Evolutionary conservation across 108 stramenopile genomes (phyloP).

Genomic region (Cyclotella kingstonii): DNA sequence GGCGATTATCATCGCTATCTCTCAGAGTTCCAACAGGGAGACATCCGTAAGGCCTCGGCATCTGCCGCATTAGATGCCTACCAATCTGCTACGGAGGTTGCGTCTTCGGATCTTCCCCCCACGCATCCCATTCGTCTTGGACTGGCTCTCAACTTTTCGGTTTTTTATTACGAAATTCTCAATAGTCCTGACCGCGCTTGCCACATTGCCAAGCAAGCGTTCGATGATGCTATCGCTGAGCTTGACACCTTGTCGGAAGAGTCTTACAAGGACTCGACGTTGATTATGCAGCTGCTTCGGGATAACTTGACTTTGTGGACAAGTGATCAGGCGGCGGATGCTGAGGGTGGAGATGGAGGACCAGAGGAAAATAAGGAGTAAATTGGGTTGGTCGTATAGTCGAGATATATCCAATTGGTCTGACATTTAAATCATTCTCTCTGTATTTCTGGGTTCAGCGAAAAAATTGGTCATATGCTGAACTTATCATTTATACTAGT

Average conservation of each 20-base stretch:
- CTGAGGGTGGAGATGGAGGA: slow-evolving; percentile 59
- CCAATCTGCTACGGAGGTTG: slow-evolving; percentile 94
- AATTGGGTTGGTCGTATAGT: not conserved
- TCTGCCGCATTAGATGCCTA: slow-evolving; percentile 96
- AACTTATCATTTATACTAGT: too few relatives aligned
- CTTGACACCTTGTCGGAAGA: slow-evolving; percentile 99
- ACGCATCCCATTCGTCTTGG: slow-evolving; percentile 99
- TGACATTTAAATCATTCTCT: too few relatives aligned
- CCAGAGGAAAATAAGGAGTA: slow-evolving; percentile 41
- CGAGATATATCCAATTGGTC: not conserved
- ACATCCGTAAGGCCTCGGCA: slow-evolving; percentile 88
- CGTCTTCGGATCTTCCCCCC: slow-evolving; percentile 94
- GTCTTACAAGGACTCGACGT: slow-evolving; percentile 99
- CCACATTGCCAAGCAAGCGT: slow-evolving; percentile 98
- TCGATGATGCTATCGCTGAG: slow-evolving; percentile 99
- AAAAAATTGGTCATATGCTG: too few relatives aligned
- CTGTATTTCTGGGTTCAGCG: too few relatives aligned
- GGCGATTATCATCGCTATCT: slow-evolving; percentile 99
- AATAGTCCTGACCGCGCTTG: slow-evolving; percentile 94
- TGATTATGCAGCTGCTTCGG: slow-evolving; percentile 99
- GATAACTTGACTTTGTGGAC: slow-evolving; percentile 99
- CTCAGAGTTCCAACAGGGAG: slow-evolving; percentile 91
- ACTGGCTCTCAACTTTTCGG: slow-evolving; percentile 99
- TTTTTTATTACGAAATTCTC: slow-evolving; percentile 99
- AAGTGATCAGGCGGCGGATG: slow-evolving; percentile 90